Conservation (phyloP, 2,329 filamentous ascomycete species). For the Aspergillus fructus region DNA sequence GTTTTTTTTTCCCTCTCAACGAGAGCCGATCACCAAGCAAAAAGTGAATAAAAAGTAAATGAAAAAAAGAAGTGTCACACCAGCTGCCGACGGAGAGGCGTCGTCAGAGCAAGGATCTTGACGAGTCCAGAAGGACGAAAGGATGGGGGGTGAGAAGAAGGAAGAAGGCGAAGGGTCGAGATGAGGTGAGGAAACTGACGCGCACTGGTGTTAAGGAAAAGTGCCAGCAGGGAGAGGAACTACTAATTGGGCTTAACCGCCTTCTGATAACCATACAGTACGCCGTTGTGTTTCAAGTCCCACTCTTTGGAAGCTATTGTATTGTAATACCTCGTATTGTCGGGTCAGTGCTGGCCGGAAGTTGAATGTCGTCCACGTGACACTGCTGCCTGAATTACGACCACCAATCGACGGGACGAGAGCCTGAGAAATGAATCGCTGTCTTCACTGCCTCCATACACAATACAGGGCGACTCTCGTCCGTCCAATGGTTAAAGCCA, state of each 20-base stretch:
- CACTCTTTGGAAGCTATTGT: neutral
- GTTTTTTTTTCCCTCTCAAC: constrained; percentile 14
- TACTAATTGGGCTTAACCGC: neutral
- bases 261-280: neutral
- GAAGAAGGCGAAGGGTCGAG: constrained; percentile 5
- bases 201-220: constrained; percentile 13
- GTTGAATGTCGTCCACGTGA: neutral
- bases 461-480: neutral
- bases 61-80: constrained; percentile 14
- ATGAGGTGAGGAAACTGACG: constrained; percentile 14
- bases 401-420: neutral
- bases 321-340: neutral
- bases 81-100: constrained; percentile 16
- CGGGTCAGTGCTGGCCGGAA: neutral
- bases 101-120: constrained; percentile 17
- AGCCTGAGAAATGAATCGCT: neutral
- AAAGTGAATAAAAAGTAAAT: neutral
- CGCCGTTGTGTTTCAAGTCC: neutral
- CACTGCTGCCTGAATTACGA: neutral
- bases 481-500: neutral
- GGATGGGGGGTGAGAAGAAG: neutral
- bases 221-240: neutral
- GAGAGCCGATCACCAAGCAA: neutral
- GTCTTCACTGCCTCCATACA: neutral
- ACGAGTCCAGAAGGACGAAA: constrained; percentile 11